Base-by-base conservation (phyloP, 139 green algal genomes). In the Astrephomene gubernaculifera region DNA sequence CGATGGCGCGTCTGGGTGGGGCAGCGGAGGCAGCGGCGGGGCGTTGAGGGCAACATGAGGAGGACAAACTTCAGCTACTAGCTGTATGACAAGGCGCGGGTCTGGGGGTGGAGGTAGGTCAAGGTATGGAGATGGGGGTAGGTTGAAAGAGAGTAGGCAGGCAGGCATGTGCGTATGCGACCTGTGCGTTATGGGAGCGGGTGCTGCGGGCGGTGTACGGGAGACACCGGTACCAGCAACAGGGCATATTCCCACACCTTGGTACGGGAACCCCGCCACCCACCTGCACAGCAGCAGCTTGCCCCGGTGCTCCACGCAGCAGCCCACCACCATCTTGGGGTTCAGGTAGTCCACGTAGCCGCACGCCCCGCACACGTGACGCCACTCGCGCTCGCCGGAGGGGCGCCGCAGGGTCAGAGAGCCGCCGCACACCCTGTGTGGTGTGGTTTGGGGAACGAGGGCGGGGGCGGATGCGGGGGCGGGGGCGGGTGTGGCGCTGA, bases 251-350 rank as follows among this genome's bases (percentile, higher is more conserved):
- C n/a, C n/a, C n/a, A n/a, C n/a, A n/a, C n/a, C n/a, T n/a, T n/a
- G n/a, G n/a, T n/a, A n/a, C n/a, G n/a, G n/a, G n/a, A n/a, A n/a
- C n/a, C n/a, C n/a, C n/a, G 19, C 19, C 53, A 17, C 86, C 4
- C 53, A 90, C 88, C 85, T 90, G 86, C 93, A 97, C 60, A 99
- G 89, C 71, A 99, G 88, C 31, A 99, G 88, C 68, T 91, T 88
- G 41, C 92, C 94, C 24, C 95, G 82, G 53, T 97, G 94, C 88
- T 97, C 93, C 17, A 97, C 92, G 21, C 98, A 92, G 83, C 89
- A 95, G 10, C 96, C 96, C 19, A 98, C 96, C n/a, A 98, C 72
- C 72, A 81, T 81, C 52, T 81, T 81, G 36, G 72, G 72, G 53
- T 81, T 81, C 31, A 71, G 74, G 74, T 82, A 82, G 36, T 82